phyloP scores from a whole-genome alignment of 345 rosid species.

The Salix viminalis region DNA sequence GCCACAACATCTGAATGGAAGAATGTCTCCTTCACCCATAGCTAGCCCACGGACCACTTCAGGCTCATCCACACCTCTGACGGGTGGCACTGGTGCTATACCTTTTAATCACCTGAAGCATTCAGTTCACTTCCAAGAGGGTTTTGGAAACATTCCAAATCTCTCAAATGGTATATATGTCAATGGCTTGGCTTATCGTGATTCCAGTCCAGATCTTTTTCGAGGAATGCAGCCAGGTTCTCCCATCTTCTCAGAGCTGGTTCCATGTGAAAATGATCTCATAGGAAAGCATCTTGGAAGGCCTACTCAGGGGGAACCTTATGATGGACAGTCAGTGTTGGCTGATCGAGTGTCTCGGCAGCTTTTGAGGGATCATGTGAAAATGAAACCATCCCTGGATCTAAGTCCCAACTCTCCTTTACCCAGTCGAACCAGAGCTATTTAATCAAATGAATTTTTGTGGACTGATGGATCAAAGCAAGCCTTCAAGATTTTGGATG shows the following conservation, averaged over 20 bases:
- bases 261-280: conserved; percentile 36
- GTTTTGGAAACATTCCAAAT: conserved; percentile 38
- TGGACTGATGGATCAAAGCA: background rate
- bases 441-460: conserved; percentile 7
- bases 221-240: conserved; percentile 47
- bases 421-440: conserved; percentile 38
- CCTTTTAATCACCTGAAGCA: conserved; percentile 57
- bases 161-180: conserved; percentile 42
- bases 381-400: conserved; percentile 48
- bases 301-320: conserved; percentile 17
- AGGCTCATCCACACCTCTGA: conserved; percentile 30
- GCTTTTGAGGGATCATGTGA: conserved; percentile 54
- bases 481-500: conserved; percentile 12
- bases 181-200: conserved; percentile 37
- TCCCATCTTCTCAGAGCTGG: conserved; percentile 48
- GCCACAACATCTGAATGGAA: conserved; percentile 20
- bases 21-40: conserved; percentile 24
- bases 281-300: conserved; percentile 39
- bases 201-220: conserved; percentile 44
- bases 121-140: conserved; percentile 49
- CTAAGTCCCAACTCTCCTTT: conserved; percentile 42
- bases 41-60: conserved; percentile 29
- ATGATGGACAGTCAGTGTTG: conserved; percentile 45
- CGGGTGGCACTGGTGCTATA: conserved; percentile 29
- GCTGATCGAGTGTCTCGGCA: conserved; percentile 67